Evolutionary conservation across 2,329 filamentous ascomycete species (phyloP).

Genomic region (Gremmenia infestans): DNA sequence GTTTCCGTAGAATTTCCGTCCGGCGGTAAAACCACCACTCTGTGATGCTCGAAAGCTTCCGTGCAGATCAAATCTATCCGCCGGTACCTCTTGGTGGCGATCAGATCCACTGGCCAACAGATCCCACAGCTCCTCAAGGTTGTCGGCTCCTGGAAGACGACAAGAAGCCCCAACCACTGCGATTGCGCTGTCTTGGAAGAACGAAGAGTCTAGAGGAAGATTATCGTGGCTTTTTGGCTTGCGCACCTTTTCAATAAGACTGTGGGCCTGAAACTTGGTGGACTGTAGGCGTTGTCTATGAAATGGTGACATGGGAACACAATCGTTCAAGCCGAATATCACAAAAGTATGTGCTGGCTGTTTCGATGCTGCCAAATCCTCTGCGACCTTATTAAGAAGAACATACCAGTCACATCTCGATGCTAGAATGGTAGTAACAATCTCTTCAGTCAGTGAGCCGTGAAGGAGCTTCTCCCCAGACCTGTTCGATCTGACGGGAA

Average conservation of each 20-base stretch:
- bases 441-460: slow-evolving; percentile 1
- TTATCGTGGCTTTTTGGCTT: too few relatives aligned
- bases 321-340: slow-evolving; percentile 1
- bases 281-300: background rate
- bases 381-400: slow-evolving; percentile 3
- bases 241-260: background rate
- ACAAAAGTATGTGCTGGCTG: background rate
- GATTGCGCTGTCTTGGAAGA: slow-evolving; percentile 29
- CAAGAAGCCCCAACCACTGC: slow-evolving; percentile 48
- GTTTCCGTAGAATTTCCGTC: slow-evolving; percentile 4
- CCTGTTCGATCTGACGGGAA: slow-evolving; percentile 1
- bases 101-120: slow-evolving; percentile 58
- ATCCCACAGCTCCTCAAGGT: slow-evolving; percentile 64
- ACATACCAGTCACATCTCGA: slow-evolving; percentile 10
- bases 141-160: slow-evolving; percentile 46
- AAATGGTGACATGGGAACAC: slow-evolving; percentile 2
- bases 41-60: slow-evolving; percentile 9
- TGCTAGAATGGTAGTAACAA: slow-evolving; percentile 3
- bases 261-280: background rate
- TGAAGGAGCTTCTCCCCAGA: background rate
- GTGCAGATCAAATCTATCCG: slow-evolving; percentile 10
- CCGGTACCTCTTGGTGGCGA: slow-evolving; percentile 27
- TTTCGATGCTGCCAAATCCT: background rate
- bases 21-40: background rate
- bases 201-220: background rate